These are phyloP conservation scores for Leccinum obscurum DNA, from an alignment of 768 basidiomycete species.

Conservation along the genomic window DNA sequence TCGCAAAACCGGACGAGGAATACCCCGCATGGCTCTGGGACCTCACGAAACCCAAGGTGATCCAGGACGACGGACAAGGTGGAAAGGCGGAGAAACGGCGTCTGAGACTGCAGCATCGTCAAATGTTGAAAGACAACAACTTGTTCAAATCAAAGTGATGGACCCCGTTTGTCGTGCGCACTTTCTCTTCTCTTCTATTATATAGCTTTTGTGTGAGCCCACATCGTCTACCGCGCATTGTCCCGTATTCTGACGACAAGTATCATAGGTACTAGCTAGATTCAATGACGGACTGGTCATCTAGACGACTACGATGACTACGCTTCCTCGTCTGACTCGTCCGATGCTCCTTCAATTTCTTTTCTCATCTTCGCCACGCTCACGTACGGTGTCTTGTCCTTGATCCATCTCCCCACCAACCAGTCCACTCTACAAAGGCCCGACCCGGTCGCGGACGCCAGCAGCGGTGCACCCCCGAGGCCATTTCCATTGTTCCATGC, in stretches of 20 bases:
- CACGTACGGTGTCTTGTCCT: constrained; percentile 64
- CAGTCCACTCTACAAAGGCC: constrained; percentile 88
- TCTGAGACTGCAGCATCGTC: constrained; percentile 61
- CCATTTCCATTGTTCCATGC: constrained; percentile 82
- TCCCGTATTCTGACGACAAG: neutral
- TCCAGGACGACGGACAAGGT: constrained; percentile 72
- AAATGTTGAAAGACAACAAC: constrained; percentile 77
- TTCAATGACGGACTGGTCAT: neutral
- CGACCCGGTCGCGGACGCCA: constrained; percentile 80
- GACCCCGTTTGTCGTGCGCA: neutral
- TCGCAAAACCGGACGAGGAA: constrained; percentile 76
- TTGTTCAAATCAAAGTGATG: constrained; percentile 79
- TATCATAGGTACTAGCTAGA: neutral
- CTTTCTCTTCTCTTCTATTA: neutral
- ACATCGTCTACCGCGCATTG: neutral
- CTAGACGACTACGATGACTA: neutral
- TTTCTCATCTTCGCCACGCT: constrained; percentile 60
- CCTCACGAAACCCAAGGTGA: constrained; percentile 57
- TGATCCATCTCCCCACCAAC: constrained; percentile 72
- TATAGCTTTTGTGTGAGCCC: neutral
- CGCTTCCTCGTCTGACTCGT: constrained; percentile 33
- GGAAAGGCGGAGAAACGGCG: constrained; percentile 59
- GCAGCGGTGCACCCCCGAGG: constrained; percentile 51
- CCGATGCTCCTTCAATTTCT: constrained; percentile 48
- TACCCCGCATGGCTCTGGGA: constrained; percentile 93